A percentile compares a stretch with the other conserved stretches of the same genome.
Evolutionary conservation across 768 basidiomycete species (phyloP).

Genomic region (Atractiella rhizophila): DNA sequence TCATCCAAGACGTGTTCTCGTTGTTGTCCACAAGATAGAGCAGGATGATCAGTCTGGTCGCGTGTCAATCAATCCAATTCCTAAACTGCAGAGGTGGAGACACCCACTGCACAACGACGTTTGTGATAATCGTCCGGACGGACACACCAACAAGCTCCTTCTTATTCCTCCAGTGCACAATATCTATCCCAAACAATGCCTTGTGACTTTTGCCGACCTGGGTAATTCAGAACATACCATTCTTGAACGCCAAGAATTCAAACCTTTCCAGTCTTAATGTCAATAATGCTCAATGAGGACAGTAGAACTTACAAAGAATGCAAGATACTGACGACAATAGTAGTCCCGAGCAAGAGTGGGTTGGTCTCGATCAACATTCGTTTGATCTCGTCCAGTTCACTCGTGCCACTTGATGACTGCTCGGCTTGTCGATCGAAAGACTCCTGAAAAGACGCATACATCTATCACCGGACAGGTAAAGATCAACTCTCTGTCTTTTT

Average conservation of each 20-base stretch:
- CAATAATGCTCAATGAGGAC: slow-evolving; percentile 2
- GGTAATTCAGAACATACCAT: not conserved
- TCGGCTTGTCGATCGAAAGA: slow-evolving; percentile 35
- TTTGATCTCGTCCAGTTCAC: slow-evolving; percentile 85
- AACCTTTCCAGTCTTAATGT: slow-evolving; percentile 30
- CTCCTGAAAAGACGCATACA: slow-evolving; percentile 58
- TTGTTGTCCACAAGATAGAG: slow-evolving; percentile 41
- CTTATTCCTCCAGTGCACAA: slow-evolving; percentile 82
- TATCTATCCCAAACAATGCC: slow-evolving; percentile 89
- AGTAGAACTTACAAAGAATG: slow-evolving; percentile 45
- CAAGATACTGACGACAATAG: slow-evolving; percentile 57
- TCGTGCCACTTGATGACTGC: slow-evolving; percentile 26
- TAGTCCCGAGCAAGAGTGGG: slow-evolving; percentile 63
- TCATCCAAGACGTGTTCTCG: slow-evolving; percentile 93
- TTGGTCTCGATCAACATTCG: slow-evolving; percentile 45
- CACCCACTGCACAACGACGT: slow-evolving; percentile 46
- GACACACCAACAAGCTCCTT: slow-evolving; percentile 80
- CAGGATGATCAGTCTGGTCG: slow-evolving; percentile 36
- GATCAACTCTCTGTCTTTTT: no score
- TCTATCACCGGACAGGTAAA: slow-evolving; percentile 33
- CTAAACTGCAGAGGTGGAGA: not conserved
- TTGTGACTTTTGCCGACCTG: no score
- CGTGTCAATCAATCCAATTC: not conserved
- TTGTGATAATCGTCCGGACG: slow-evolving; percentile 61
- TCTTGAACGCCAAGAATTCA: slow-evolving; percentile 20